Percentiles rank a stretch among this genome's conserved stretches.
Evolutionary conservation across 2,329 filamentous ascomycete genomes (phyloP).

Genomic region (Biscogniauxia sp.): DNA sequence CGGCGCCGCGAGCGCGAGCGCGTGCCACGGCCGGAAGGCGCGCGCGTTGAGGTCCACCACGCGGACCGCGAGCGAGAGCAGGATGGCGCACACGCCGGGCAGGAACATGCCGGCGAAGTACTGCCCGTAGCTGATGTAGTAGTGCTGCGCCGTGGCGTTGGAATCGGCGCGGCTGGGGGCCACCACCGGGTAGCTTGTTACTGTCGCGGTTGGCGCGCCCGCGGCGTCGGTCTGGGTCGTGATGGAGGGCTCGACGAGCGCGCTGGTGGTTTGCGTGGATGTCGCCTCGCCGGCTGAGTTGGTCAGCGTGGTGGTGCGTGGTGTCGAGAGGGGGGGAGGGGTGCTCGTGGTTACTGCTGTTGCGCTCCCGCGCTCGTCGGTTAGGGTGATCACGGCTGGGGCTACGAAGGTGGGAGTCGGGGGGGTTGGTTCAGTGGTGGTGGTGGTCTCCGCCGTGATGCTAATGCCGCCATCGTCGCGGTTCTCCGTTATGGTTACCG

Average conservation of each 20-base stretch:
- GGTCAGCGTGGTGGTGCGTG: slow-evolving; percentile 17
- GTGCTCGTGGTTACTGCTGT: slow-evolving; percentile 11
- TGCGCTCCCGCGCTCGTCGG: slow-evolving; percentile 11
- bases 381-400: slow-evolving; percentile 6
- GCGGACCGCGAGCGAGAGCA: slow-evolving; percentile 39
- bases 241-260: not conserved
- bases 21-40: slow-evolving; percentile 32
- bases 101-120: slow-evolving; percentile 34
- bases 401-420: slow-evolving; percentile 15
- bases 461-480: not conserved
- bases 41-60: slow-evolving; percentile 40
- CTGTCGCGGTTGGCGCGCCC: not conserved
- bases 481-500: not conserved
- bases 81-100: slow-evolving; percentile 39
- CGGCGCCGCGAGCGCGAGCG: too few species aligned
- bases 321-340: slow-evolving; percentile 15
- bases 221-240: not conserved
- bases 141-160: not conserved
- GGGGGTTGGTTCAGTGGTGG: not conserved
- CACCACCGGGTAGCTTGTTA: not conserved
- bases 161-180: not conserved
- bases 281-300: not conserved
- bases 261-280: not conserved
- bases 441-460: slow-evolving; percentile 9
- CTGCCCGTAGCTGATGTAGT: not conserved